Base-by-base conservation (phyloP, 208 protist genomes). In the Trypanosoma avium region DNA sequence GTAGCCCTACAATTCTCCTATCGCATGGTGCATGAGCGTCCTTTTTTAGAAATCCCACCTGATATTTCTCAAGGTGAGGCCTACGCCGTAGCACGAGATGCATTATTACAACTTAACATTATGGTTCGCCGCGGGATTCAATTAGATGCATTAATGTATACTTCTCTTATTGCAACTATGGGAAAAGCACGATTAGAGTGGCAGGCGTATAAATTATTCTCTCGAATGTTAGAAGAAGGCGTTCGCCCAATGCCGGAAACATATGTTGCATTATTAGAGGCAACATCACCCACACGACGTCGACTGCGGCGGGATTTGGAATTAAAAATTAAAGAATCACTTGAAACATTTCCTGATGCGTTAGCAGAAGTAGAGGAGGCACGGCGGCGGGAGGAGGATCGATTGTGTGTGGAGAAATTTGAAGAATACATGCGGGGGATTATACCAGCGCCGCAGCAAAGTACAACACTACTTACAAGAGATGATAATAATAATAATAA, bases 181-280 rank as follows among this genome's bases (percentile, higher is more conserved):
- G 93, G 77, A 21, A 72, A 77, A 1, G 90, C 90, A 9, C 70
- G 81, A 7, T 62, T 96, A 33, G 93, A 97, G 80, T 95, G 90
- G 88, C 90, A 95, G 80, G 93, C 93, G 26, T 97, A 95, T 70
- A 97, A 97, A 69, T 77, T 97, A 21, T 97, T 97, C 63, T 94
- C 90, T 13, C 82, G 93, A 35, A 97, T 97, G 93, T 64, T 97
- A 19, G 90, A 97, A 70, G 69, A 82, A 45, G 63, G 84, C 36
- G 71, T 97, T 12, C 78, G 77, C 21, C 93, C 93, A 12, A 71
- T 96, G 27, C 93, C 93, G 2, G 90, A 97, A 55, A 97, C 93
- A 17, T 97, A 97, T 63, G 84, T 93, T 10, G 90, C 90, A 8
- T 61, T 97, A 53, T 79, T 67, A 24, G 80, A 92, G 43, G 93